Evolutionary conservation across 345 rosid species (phyloP).

Genomic region (Brassica cretica): DNA sequence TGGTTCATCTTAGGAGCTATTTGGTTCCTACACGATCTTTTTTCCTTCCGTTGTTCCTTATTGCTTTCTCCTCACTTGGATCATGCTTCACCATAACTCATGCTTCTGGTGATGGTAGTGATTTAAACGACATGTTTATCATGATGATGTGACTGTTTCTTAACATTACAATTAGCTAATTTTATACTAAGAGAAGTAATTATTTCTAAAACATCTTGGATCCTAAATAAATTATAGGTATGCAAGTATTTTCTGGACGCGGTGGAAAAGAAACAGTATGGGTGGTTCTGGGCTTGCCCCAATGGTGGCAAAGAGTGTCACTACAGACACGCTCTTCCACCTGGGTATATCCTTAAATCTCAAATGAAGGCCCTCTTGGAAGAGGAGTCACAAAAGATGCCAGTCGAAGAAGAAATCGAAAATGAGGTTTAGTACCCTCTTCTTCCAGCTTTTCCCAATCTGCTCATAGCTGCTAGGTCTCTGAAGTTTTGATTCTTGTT

Average conservation of each 20-base stretch:
- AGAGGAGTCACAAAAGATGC: constrained; percentile 71
- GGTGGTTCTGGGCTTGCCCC: constrained; percentile 97
- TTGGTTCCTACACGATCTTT: constrained; percentile 6
- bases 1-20: constrained; percentile 28
- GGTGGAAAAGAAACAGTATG: constrained; percentile 95
- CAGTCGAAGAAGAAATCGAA: constrained; percentile 92
- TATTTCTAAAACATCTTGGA: neutral
- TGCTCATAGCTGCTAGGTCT: constrained; percentile 4
- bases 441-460: neutral
- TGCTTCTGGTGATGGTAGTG: constrained; percentile 27
- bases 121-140: constrained; percentile 1
- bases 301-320: constrained; percentile 86
- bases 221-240: constrained; percentile 46
- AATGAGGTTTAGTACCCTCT: constrained; percentile 54
- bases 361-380: constrained; percentile 96
- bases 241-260: constrained; percentile 95
- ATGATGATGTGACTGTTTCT: neutral
- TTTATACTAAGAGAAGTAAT: neutral
- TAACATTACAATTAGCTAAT: neutral
- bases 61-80: constrained; percentile 14
- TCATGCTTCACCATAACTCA: constrained; percentile 15
- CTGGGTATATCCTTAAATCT: constrained; percentile 86
- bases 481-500: constrained; percentile 6
- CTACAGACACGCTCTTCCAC: constrained; percentile 97
- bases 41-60: constrained; percentile 10